phyloP scores from a whole-genome alignment of 495 filamentous ascomycete genomes.

The Pseudevernia furfuracea region DNA sequence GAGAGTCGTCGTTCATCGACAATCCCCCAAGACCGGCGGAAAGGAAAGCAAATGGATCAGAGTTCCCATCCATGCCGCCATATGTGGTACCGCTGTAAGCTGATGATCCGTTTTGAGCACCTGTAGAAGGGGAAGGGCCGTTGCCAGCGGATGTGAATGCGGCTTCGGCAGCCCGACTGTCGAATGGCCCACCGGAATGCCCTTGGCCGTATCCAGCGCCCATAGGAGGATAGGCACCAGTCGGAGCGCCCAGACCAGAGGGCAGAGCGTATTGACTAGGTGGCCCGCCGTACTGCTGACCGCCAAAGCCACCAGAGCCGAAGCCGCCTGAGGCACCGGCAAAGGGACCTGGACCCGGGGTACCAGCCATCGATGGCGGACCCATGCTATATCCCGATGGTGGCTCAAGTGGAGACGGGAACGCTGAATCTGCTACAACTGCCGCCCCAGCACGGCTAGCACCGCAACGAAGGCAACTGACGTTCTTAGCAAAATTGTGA shows the following conservation, averaged over 20 bases:
- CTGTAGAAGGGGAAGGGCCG: constrained; percentile 49
- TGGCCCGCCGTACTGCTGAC: constrained; percentile 80
- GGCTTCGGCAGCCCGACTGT: constrained; percentile 85
- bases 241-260: constrained; percentile 70
- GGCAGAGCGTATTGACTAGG: constrained; percentile 86
- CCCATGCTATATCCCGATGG: constrained; percentile 69
- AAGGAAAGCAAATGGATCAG: constrained; percentile 85
- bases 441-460: constrained; percentile 88
- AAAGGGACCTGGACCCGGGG: constrained; percentile 77
- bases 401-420: constrained; percentile 82
- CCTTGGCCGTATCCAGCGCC: constrained; percentile 62
- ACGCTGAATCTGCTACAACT: constrained; percentile 87
- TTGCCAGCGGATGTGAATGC: constrained; percentile 83
- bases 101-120: constrained; percentile 48
- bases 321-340: constrained; percentile 59
- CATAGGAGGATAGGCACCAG: constrained; percentile 74
- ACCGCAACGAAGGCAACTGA: constrained; percentile 91
- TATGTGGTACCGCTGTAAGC: constrained; percentile 34
- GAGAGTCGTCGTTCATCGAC: constrained; percentile 74
- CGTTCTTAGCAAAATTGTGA: constrained; percentile 99
- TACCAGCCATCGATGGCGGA: constrained; percentile 75
- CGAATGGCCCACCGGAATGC: constrained; percentile 82
- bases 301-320: constrained; percentile 64
- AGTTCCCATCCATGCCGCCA: constrained; percentile 53
- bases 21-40: constrained; percentile 72